Percentiles rank a stretch among this genome's conserved stretches.
Evolutionary conservation across 345 rosid genomes (phyloP).

Genomic region (Eucalyptus sp.): DNA sequence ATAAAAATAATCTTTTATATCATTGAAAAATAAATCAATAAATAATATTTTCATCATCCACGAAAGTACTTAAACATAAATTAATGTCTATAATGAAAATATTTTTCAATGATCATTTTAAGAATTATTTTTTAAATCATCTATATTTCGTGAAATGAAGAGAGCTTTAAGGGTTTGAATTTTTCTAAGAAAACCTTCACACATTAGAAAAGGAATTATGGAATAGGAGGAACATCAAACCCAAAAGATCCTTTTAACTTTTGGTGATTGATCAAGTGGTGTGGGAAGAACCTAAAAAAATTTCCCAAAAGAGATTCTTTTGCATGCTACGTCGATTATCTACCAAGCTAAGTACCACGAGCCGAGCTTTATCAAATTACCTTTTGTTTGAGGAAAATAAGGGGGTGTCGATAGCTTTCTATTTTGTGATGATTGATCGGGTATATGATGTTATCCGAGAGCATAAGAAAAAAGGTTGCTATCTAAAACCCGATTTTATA

Average conservation of each 20-base stretch:
- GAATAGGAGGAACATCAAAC: background rate
- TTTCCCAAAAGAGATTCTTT: background rate
- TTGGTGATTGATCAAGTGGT: background rate
- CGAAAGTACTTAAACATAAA: fast-evolving
- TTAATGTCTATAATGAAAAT: background rate
- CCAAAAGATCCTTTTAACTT: background rate
- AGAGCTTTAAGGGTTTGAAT: fast-evolving
- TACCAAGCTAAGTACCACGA: background rate
- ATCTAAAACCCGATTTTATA: background rate
- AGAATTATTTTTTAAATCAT: background rate
- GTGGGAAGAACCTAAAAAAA: background rate
- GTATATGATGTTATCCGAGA: background rate
- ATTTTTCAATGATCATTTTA: fast-evolving
- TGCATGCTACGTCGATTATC: background rate
- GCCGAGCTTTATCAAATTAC: background rate
- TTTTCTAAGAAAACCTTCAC: background rate
- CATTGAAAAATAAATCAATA: background rate
- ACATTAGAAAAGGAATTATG: background rate
- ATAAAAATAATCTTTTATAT: background rate
- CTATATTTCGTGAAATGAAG: fast-evolving
- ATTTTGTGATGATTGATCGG: background rate
- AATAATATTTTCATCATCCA: background rate
- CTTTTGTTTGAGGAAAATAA: background rate
- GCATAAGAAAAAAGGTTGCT: background rate
- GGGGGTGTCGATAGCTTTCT: background rate